Conservation (phyloP, 2,329 filamentous ascomycete genomes). For the Didymella lethalis region DNA sequence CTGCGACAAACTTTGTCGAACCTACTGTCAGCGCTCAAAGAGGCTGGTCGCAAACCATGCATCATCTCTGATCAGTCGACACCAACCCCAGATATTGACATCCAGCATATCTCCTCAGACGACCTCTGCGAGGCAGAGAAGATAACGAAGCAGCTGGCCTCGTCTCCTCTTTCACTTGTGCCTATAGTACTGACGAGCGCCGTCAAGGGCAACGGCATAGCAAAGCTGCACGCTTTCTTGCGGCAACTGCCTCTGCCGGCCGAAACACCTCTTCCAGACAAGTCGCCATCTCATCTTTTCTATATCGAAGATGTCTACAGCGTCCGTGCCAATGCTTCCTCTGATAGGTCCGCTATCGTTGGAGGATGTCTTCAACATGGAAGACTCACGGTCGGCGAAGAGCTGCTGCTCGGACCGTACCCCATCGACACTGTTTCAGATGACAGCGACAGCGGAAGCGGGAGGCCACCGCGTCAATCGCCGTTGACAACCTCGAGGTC, state of each 20-base stretch:
- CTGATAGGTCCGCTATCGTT: constrained; percentile 65
- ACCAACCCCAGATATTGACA: constrained; percentile 46
- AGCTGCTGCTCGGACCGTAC: constrained; percentile 79
- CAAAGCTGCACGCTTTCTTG: constrained; percentile 81
- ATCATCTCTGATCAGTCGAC: constrained; percentile 62
- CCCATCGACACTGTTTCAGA: constrained; percentile 43
- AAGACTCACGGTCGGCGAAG: constrained; percentile 77
- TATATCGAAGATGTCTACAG: constrained; percentile 92
- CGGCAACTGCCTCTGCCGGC: constrained; percentile 73
- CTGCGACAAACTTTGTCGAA: constrained; percentile 75
- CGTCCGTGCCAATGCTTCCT: constrained; percentile 54
- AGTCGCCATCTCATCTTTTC: constrained; percentile 70
- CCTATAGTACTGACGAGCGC: constrained; percentile 90
- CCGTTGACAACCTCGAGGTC: constrained; percentile 55
- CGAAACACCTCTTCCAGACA: constrained; percentile 40
- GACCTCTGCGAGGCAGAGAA: constrained; percentile 68
- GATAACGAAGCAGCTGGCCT: constrained; percentile 60
- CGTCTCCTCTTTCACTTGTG: constrained; percentile 63
- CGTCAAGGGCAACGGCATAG: constrained; percentile 83
- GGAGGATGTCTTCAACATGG: constrained; percentile 87
- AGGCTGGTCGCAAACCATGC: constrained; percentile 74
- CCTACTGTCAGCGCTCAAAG: constrained; percentile 79
- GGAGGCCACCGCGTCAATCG: constrained; percentile 28
- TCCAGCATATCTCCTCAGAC: constrained; percentile 63
- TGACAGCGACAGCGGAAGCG: constrained; percentile 50